Conservation (phyloP, 148 eudicot species). For the Vaccinium vitisidaea region DNA sequence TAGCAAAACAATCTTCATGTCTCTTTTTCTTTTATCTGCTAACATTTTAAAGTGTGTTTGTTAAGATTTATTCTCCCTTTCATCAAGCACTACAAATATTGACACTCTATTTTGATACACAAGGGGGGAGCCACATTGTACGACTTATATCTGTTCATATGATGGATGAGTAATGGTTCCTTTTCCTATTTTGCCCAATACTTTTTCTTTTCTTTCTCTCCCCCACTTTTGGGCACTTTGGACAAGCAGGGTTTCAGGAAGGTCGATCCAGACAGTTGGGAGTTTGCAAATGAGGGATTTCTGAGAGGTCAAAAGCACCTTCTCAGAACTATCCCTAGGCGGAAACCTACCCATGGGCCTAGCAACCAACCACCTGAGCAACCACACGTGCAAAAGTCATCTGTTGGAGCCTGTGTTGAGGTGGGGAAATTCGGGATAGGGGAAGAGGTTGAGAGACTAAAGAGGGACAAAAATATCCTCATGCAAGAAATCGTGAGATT, state of each 20-base stretch:
- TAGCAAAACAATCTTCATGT: background rate
- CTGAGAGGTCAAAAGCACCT: slow-evolving; percentile 71
- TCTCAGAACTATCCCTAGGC: slow-evolving; percentile 49
- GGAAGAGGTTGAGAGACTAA: slow-evolving; percentile 73
- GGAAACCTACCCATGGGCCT: slow-evolving; percentile 49
- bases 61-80: background rate
- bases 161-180: background rate
- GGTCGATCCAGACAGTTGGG: slow-evolving; percentile 85
- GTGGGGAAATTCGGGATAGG: slow-evolving; percentile 69
- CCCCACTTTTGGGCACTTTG: slow-evolving; percentile 11
- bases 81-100: background rate
- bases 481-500: slow-evolving; percentile 68
- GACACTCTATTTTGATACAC: background rate
- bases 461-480: slow-evolving; percentile 69
- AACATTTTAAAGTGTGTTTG: background rate
- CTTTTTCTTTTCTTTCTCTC: background rate
- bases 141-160: background rate
- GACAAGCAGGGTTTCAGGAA: slow-evolving; percentile 64
- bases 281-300: slow-evolving; percentile 77
- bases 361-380: slow-evolving; percentile 42
- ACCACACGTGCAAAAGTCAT: slow-evolving; percentile 37
- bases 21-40: background rate
- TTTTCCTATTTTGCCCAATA: background rate
- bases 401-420: slow-evolving; percentile 64
- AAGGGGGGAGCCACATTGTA: background rate